phyloP scores from a whole-genome alignment of 2,329 filamentous ascomycete species.

The Claviceps fusiformis region DNA sequence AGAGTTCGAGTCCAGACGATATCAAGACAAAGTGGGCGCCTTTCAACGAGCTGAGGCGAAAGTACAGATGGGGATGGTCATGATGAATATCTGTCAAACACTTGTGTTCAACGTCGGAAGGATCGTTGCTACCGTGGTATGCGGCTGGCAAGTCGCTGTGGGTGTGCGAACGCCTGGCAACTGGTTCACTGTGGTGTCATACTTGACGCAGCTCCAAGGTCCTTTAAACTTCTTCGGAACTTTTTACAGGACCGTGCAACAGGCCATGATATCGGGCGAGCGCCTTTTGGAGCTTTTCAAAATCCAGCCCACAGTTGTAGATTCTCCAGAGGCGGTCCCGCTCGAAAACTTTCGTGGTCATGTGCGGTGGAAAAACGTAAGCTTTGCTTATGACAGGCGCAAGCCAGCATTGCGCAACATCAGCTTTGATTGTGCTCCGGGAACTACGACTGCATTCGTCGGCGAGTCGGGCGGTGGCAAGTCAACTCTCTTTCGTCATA shows the following conservation, averaged over 20 bases:
- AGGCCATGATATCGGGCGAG: conserved; percentile 94
- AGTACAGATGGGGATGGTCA: conserved; percentile 61
- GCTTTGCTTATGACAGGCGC: conserved; percentile 79
- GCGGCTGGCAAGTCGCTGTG: conserved; percentile 62
- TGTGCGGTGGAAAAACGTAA: conserved; percentile 76
- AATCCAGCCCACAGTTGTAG: conserved; percentile 82
- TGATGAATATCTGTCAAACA: conserved; percentile 72
- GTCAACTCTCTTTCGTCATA: conserved; percentile 86
- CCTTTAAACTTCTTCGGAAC: conserved; percentile 83
- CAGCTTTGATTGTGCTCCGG: conserved; percentile 72
- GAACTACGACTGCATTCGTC: conserved; percentile 89
- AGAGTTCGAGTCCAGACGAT: conserved; percentile 62
- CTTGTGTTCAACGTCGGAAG: conserved; percentile 68
- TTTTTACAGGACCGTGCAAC: conserved; percentile 92
- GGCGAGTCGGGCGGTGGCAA: conserved; percentile 96
- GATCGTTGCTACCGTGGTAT: conserved; percentile 57
- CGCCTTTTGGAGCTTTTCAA: conserved; percentile 92
- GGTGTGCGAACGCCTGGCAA: conserved; percentile 53
- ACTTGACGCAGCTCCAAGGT: conserved; percentile 66
- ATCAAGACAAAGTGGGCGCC: conserved; percentile 53
- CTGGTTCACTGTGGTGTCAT: conserved; percentile 62
- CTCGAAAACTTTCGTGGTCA: conserved; percentile 62
- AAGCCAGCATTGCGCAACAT: conserved; percentile 75
- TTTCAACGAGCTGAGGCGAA: conserved; percentile 65
- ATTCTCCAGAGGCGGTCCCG: conserved; percentile 50